Evolutionary conservation across 2,329 filamentous ascomycete species (phyloP), one percentile per base, ranked within the genome.

Genomic region (Sclerotinia sclerotiorum): DNA sequence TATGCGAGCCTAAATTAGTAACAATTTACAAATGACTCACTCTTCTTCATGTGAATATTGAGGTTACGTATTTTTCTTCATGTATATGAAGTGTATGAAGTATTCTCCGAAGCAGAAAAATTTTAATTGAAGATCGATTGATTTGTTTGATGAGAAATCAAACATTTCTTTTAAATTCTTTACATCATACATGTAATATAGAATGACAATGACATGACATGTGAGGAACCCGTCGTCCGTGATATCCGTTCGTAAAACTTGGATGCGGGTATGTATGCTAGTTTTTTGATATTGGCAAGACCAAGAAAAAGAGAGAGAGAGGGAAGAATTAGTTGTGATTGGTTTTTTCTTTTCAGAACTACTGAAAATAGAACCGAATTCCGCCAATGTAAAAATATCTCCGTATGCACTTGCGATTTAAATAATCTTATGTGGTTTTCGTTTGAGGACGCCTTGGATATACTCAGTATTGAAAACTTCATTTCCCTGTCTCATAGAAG

Each of bases 391-490:
- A 42, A 42, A 42, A 42, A 42, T 42, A 15, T 4, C 39, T 7
- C 2, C 54, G 11, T 35, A 51, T 15, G 60, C 32, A 51, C 46
- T 39, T 39, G 58, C 58, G 21, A 39, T 17, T 13, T 24, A n/a
- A 48, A 56, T 19, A 19, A n/a, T 13, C 29, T 55, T 19, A 19
- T n/a, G 39, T 42, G 17, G 19, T 17, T 46, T 17, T 46, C 7
- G 39, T 60, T 60, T 60, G 39, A 24, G 24, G 39, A 39, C 29
- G 13, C 27, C 58, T 48, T 61, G 58, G 44, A 61, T 61, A 15
- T 61, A 24, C 24, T 39, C 55, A n/a, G 32, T 39, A 35, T 57
- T 13, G 7, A 39, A 62, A 39, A 1, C 29, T 17, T n/a, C 27
- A 44, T 62, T 51, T 49, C 58, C 58, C 27, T 49, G 58, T 58